Percentiles rank a stretch among this genome's conserved stretches.
Conservation (phyloP, 192 early-diverging fungal species). For the Phlyctochytrium planicorne region DNA sequence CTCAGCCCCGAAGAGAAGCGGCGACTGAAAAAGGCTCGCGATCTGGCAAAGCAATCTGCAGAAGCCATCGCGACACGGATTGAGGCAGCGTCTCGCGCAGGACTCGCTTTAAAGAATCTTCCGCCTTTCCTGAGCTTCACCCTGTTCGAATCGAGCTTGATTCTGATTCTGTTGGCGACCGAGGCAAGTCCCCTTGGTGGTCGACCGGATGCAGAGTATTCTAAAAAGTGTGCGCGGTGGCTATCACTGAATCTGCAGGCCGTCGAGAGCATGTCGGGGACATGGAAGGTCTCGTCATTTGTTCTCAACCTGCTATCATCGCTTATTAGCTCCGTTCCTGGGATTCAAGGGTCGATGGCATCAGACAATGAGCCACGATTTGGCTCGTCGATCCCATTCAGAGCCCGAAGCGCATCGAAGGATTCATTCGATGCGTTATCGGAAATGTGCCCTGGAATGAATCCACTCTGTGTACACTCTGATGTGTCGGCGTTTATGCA, state of each 20-base stretch:
- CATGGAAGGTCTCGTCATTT: neutral
- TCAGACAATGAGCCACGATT: no score
- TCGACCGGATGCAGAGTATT: neutral
- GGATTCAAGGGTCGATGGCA: neutral
- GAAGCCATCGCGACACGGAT: neutral
- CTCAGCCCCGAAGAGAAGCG: neutral
- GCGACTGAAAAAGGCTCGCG: neutral
- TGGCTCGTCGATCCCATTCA: neutral
- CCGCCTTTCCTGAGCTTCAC: conserved; percentile 1
- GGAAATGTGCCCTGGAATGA: neutral
- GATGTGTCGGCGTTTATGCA: neutral
- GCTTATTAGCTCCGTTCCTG: neutral
- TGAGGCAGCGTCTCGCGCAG: neutral
- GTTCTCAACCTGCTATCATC: neutral
- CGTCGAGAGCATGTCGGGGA: neutral
- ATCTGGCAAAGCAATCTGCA: neutral
- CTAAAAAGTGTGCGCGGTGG: neutral
- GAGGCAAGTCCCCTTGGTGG: neutral
- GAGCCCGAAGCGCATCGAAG: neutral
- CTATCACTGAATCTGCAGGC: neutral
- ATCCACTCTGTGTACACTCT: neutral
- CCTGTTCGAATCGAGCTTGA: neutral
- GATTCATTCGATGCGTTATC: neutral
- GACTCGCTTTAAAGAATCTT: neutral
- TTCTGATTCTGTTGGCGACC: conserved; percentile 1